phyloP scores from a whole-genome alignment of 495 filamentous ascomycete species.

The Xylaria telfairii region DNA sequence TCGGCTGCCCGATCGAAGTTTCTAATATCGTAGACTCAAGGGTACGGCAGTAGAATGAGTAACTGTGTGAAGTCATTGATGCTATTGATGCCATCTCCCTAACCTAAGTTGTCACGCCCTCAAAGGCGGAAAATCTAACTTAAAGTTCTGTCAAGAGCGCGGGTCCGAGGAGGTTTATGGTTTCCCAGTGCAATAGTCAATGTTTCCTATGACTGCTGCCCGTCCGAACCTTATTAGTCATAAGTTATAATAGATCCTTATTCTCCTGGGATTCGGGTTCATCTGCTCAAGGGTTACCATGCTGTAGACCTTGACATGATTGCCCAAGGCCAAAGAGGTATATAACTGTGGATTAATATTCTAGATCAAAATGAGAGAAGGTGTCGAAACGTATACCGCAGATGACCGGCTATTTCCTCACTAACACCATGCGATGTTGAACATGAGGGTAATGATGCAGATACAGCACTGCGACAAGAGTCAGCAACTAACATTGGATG shows the following conservation, averaged over 20 bases:
- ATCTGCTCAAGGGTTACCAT: not conserved
- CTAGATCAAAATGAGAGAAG: not conserved
- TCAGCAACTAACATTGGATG: not conserved
- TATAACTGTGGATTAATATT: not conserved
- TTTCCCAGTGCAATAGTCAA: not conserved
- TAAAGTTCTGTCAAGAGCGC: not conserved
- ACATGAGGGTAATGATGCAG: not conserved
- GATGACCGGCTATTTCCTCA: not conserved
- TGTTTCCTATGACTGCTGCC: not conserved
- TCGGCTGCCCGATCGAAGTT: conserved; percentile 17
- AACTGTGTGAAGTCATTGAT: no score
- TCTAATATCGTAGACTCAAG: not conserved
- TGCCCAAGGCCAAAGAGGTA: not conserved
- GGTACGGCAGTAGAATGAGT: not conserved
- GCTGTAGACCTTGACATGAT: not conserved
- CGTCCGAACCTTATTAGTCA: not conserved
- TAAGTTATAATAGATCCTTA: not conserved
- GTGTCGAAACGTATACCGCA: not conserved
- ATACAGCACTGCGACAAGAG: not conserved
- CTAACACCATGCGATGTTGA: not conserved
- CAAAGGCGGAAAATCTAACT: not conserved
- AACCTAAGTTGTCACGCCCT: not conserved
- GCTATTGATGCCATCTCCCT: not conserved
- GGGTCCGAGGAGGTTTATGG: not conserved
- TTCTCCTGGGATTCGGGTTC: not conserved